phyloP scores from a whole-genome alignment of 306 rosid species.

The Vigna angularis region DNA sequence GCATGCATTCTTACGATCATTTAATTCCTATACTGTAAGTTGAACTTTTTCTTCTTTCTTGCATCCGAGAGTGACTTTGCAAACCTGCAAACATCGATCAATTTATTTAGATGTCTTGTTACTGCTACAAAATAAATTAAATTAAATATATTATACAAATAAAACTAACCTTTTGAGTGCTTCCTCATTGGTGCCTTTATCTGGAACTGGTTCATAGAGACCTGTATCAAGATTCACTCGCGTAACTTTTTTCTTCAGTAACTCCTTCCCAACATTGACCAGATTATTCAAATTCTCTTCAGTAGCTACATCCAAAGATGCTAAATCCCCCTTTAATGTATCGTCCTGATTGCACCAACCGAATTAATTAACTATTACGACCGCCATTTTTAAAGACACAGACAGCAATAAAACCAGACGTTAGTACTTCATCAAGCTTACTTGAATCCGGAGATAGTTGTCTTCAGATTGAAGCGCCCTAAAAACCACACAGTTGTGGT shows the following conservation, averaged over 20 bases:
- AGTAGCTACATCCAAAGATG: slow-evolving; percentile 55
- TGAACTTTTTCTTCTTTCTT: slow-evolving; percentile 45
- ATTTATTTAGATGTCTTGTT: background rate
- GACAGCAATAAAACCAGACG: background rate
- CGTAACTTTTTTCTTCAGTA: slow-evolving; percentile 49
- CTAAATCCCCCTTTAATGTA: slow-evolving; percentile 43
- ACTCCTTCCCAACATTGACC: slow-evolving; percentile 45
- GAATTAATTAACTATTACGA: background rate
- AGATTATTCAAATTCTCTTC: slow-evolving; percentile 53
- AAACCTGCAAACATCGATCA: slow-evolving; percentile 49
- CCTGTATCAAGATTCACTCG: slow-evolving; percentile 56
- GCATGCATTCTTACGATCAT: background rate
- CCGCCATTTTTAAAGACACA: background rate
- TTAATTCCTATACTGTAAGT: slow-evolving; percentile 6
- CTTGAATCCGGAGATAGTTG: slow-evolving; percentile 56
- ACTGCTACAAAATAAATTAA: background rate
- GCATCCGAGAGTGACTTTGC: slow-evolving; percentile 52
- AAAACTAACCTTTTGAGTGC: slow-evolving; percentile 55
- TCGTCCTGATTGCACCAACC: slow-evolving; percentile 47
- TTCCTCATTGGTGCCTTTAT: slow-evolving; percentile 56
- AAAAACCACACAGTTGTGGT: slow-evolving; percentile 50
- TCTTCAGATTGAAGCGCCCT: slow-evolving; percentile 48
- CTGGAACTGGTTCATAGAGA: slow-evolving; percentile 43
- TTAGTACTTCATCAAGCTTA: slow-evolving; percentile 16
- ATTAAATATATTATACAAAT: background rate